Evolutionary conservation across 2,329 filamentous ascomycete species (phyloP).

Genomic region (Zymoseptoria tritici): DNA sequence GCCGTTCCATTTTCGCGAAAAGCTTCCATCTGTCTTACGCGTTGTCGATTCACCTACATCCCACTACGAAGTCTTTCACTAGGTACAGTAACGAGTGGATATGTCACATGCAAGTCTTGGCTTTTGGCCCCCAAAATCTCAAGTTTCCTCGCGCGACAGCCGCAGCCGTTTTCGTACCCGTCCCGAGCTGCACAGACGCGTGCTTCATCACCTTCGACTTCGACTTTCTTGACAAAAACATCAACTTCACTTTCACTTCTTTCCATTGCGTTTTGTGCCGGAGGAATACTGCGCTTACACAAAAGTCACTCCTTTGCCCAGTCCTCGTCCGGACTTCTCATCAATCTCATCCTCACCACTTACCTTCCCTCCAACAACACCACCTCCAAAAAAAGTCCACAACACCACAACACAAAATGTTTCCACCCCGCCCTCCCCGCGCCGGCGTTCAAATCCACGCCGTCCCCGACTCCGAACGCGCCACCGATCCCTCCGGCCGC

Average conservation of each 20-base stretch:
- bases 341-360: not conserved
- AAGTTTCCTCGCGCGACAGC: not conserved
- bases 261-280: not conserved
- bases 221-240: not conserved
- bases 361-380: not conserved
- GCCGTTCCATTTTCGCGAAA: too few species aligned
- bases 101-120: not conserved
- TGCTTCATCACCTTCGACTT: not conserved
- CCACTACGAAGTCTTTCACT: too few species aligned
- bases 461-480: conserved; percentile 56
- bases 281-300: not conserved
- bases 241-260: not conserved
- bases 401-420: not conserved
- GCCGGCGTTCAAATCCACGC: conserved; percentile 57
- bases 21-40: too few species aligned
- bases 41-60: too few species aligned
- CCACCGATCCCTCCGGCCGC: conserved; percentile 51
- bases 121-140: not conserved
- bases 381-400: not conserved
- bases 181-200: not conserved
- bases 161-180: not conserved
- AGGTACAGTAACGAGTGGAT: too few species aligned
- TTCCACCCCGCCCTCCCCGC: not conserved
- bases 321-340: not conserved
- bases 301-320: not conserved